Evolutionary conservation across 139 green algal genomes (phyloP), one percentile per base, ranked within the genome.

Genomic region (Chlorella vulgaris): DNA sequence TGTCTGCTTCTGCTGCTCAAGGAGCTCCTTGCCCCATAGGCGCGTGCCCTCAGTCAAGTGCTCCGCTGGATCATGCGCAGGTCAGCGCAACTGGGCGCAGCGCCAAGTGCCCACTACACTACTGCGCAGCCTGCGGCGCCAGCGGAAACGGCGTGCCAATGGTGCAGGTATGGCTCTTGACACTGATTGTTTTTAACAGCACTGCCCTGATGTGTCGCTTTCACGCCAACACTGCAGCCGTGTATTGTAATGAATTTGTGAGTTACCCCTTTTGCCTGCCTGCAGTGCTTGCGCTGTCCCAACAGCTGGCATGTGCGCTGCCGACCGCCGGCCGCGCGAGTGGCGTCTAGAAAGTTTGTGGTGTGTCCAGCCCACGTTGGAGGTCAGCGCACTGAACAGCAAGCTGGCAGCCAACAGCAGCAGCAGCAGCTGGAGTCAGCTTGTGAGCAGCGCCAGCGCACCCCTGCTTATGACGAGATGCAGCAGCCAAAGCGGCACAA

Each of bases 91-190:
- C 38, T 36, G 53, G 73, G 51, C 73, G 73, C 53, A 55, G 53
- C 53, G 73, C 73, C 51, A 43, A 74, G 31, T 91, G 87, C 80
- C 83, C 85, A 10, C 65, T 84, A 62, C 87, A 91, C 78, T 88
- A 86, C 63, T 91, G 88, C 51, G 66, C 76, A 1, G 36, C 42
- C 15, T 90, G 86, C 47, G 85, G 80, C n/a, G 58, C 69, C 51
- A 81, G 76, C 58, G 88, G 86, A 19, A 83, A 86, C 50, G 84
- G 80, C 22, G 58, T 86, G 4, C 65, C 76, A 28, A 88, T 88
- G 68, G 77, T 90, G 61, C 73, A 79, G 73, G 73, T 53, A 28
- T 0, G 73, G 2, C 22, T 19, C 21, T 21, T 22, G 61, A 29
- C 62, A 40, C 62, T 69, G 62, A 4, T 35, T 36, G 28, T 10